A percentile compares a stretch with the other conserved stretches of the same genome.
Evolutionary conservation across 169 alveolate species (phyloP).

Genomic region (Ichthyophthirius multifiliis): DNA sequence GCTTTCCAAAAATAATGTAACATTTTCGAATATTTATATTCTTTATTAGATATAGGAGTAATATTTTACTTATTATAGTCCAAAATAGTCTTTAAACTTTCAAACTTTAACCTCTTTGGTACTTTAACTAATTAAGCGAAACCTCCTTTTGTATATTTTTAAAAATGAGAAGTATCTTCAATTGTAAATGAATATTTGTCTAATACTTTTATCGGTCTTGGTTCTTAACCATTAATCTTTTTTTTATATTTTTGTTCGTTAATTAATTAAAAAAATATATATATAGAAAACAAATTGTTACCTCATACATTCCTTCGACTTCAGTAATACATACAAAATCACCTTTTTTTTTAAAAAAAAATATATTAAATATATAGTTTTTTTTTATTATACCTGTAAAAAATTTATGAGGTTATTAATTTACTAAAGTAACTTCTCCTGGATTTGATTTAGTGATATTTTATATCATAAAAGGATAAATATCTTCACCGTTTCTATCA

Average conservation of each 20-base stretch:
- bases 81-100: not conserved
- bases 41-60: not conserved
- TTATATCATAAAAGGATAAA: not conserved
- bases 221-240: constrained; percentile 8
- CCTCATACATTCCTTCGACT: constrained; percentile 9
- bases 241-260: not conserved
- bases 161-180: constrained; percentile 3
- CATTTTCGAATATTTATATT: not conserved
- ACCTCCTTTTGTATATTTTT: not conserved
- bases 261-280: not conserved
- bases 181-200: constrained; percentile 4
- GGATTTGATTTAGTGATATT: constrained; percentile 3
- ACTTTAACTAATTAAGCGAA: constrained; percentile 11
- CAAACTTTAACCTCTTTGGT: not conserved
- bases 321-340: constrained; percentile 14
- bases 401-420: not conserved
- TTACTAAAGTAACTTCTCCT: constrained; percentile 7
- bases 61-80: not conserved
- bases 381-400: not conserved
- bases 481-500: constrained; percentile 22
- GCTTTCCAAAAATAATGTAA: not conserved
- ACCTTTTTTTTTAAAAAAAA: not conserved
- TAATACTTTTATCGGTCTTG: not conserved
- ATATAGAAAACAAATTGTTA: not conserved
- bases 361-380: not conserved